phyloP scores from a whole-genome alignment of 225 moss, liverwort and hornwort species.

The Polytrichum commune region DNA sequence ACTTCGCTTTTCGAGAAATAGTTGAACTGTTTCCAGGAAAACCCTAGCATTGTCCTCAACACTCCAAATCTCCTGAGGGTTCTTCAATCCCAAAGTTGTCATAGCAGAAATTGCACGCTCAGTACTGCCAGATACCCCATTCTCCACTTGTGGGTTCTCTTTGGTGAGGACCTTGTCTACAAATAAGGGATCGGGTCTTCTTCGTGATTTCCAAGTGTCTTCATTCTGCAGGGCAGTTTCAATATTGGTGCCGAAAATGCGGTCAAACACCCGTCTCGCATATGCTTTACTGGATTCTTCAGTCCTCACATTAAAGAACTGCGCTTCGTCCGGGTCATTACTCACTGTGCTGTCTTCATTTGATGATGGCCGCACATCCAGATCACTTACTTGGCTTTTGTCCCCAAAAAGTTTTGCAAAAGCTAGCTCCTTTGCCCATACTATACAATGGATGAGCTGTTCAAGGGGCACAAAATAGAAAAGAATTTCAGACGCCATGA shows the following conservation, averaged over 20 bases:
- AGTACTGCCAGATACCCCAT: conserved; percentile 25
- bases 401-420: conserved; percentile 93
- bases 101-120: conserved; percentile 58
- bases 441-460: conserved; percentile 98
- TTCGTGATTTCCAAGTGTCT: conserved; percentile 95
- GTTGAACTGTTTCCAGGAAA: conserved; percentile 65
- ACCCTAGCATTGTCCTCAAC: conserved; percentile 77
- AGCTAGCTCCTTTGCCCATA: conserved; percentile 97
- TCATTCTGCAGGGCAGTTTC: conserved; percentile 83
- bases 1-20: conserved; percentile 70
- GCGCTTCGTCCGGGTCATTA: conserved; percentile 63
- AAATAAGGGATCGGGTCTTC: conserved; percentile 75
- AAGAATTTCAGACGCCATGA: background rate
- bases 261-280: conserved; percentile 82
- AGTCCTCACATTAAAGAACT: conserved; percentile 67
- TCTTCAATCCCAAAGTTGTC: conserved; percentile 63
- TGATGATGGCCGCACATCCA: conserved; percentile 63
- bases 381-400: conserved; percentile 78
- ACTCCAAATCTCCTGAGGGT: conserved; percentile 88
- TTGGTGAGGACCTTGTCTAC: conserved; percentile 59
- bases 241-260: conserved; percentile 94
- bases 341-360: conserved; percentile 53
- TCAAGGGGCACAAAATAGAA: conserved; percentile 14
- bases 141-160: conserved; percentile 27
- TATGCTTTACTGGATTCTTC: conserved; percentile 69